phyloP scores from a whole-genome alignment of 257 asterid species.

The Plantago ovata region DNA sequence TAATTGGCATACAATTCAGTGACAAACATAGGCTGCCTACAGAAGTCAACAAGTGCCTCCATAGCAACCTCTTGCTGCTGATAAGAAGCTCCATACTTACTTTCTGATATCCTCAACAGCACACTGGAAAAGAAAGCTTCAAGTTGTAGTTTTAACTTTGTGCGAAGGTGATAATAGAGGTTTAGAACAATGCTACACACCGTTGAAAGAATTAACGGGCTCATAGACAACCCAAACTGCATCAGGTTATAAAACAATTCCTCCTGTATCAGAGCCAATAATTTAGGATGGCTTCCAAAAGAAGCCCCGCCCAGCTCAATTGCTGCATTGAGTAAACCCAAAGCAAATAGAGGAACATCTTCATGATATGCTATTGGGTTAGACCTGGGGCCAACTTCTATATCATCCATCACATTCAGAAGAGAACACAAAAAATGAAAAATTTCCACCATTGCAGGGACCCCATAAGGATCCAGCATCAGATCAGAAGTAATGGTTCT shows the following conservation, averaged over 20 bases:
- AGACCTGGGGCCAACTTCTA: constrained; percentile 63
- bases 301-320: constrained; percentile 85
- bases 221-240: constrained; percentile 92
- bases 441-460: constrained; percentile 92
- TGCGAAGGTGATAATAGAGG: constrained; percentile 87
- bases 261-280: constrained; percentile 79
- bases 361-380: constrained; percentile 86
- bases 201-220: constrained; percentile 91
- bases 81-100: constrained; percentile 82
- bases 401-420: constrained; percentile 69
- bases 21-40: constrained; percentile 83
- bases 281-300: constrained; percentile 63
- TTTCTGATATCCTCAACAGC: constrained; percentile 74
- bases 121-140: constrained; percentile 84
- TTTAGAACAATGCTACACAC: constrained; percentile 92
- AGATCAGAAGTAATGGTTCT: constrained; percentile 29
- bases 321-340: constrained; percentile 87
- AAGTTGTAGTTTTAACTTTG: constrained; percentile 72
- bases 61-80: constrained; percentile 96
- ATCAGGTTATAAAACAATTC: constrained; percentile 77
- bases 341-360: constrained; percentile 93
- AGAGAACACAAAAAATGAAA: constrained; percentile 90
- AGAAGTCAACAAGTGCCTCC: constrained; percentile 92
- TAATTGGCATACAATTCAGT: constrained; percentile 85
- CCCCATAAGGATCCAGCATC: constrained; percentile 81